These are phyloP conservation scores for Rutstroemia sydowiana DNA, from an alignment of 2,329 filamentous ascomycete species.

Conservation along the genomic window DNA sequence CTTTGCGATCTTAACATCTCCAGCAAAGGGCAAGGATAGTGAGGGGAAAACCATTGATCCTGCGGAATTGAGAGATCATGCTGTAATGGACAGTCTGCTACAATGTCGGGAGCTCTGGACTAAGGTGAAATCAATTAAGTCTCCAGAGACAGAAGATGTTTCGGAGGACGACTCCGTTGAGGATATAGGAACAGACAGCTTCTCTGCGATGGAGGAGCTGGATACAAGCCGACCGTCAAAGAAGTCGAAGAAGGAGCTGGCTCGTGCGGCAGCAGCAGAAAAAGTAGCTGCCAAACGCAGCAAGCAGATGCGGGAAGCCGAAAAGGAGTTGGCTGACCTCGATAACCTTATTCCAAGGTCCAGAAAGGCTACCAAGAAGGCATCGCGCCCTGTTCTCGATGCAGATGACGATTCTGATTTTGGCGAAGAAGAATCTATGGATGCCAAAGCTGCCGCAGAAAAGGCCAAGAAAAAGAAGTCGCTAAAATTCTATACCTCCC, in stretches of 20 bases:
- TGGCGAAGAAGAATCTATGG: conserved; percentile 78
- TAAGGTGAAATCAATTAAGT: conserved; percentile 58
- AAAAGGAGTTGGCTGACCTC: conserved; percentile 37
- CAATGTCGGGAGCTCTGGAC: conserved; percentile 77
- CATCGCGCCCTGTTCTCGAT: conserved; percentile 38
- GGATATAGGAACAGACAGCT: conserved; percentile 9
- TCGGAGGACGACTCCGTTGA: conserved; percentile 18
- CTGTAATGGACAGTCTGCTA: conserved; percentile 79
- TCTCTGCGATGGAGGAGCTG: neutral
- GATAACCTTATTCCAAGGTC: conserved; percentile 22
- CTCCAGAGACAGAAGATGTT: conserved; percentile 26
- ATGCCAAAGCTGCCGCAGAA: conserved; percentile 70
- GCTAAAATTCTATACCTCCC: conserved; percentile 94
- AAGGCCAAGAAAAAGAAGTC: conserved; percentile 88
- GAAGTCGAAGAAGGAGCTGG: conserved; percentile 28
- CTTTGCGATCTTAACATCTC: conserved; percentile 85
- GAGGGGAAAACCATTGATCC: conserved; percentile 59
- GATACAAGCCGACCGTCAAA: neutral
- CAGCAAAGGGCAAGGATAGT: conserved; percentile 52
- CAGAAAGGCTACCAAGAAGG: conserved; percentile 16
- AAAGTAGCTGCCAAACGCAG: conserved; percentile 29
- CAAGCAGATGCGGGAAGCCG: conserved; percentile 31
- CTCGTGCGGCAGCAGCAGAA: conserved; percentile 35
- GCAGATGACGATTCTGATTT: conserved; percentile 82
- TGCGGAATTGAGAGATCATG: conserved; percentile 77